Conservation (phyloP, 2,329 filamentous ascomycete species). For the Zymoseptoria ardabiliae region DNA sequence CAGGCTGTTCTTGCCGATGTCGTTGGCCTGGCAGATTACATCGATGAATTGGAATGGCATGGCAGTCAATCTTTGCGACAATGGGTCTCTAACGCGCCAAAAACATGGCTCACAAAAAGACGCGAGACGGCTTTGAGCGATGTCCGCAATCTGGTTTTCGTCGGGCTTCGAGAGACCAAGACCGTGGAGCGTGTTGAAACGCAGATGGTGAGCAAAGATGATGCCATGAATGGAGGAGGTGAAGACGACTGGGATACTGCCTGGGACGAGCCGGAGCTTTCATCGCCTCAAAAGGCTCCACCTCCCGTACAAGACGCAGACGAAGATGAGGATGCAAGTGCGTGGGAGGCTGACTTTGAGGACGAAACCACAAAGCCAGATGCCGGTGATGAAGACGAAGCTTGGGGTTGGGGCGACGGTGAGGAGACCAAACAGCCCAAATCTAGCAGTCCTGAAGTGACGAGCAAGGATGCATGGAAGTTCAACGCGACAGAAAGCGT, state of each 20-base stretch:
- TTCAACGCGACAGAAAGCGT: slow-evolving; percentile 20
- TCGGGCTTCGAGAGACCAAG: slow-evolving; percentile 59
- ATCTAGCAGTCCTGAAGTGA: slow-evolving; percentile 16
- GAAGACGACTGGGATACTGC: slow-evolving; percentile 66
- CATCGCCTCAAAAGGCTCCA: slow-evolving; percentile 16
- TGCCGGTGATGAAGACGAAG: slow-evolving; percentile 46
- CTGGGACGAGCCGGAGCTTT: slow-evolving; percentile 61
- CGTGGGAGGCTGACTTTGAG: slow-evolving; percentile 41
- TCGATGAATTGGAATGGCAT: slow-evolving; percentile 58
- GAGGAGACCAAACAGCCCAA: slow-evolving; percentile 27
- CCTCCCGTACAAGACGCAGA: slow-evolving; percentile 13
- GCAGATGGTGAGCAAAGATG: slow-evolving; percentile 64
- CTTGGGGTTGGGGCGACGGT: slow-evolving; percentile 82
- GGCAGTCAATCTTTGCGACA: slow-evolving; percentile 57
- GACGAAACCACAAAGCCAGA: slow-evolving; percentile 16
- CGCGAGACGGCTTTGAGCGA: slow-evolving; percentile 71
- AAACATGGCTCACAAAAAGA: slow-evolving; percentile 78
- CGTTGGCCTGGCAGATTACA: slow-evolving; percentile 53
- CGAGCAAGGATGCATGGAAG: slow-evolving; percentile 19
- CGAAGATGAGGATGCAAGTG: slow-evolving; percentile 43
- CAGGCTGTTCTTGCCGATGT: slow-evolving; percentile 62
- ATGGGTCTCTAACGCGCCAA: slow-evolving; percentile 74
- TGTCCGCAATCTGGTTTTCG: slow-evolving; percentile 61
- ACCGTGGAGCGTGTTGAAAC: slow-evolving; percentile 79
- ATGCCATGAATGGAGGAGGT: slow-evolving; percentile 47